phyloP scores from a whole-genome alignment of 164 flowering plant species.

The Magnolia officinalis region DNA sequence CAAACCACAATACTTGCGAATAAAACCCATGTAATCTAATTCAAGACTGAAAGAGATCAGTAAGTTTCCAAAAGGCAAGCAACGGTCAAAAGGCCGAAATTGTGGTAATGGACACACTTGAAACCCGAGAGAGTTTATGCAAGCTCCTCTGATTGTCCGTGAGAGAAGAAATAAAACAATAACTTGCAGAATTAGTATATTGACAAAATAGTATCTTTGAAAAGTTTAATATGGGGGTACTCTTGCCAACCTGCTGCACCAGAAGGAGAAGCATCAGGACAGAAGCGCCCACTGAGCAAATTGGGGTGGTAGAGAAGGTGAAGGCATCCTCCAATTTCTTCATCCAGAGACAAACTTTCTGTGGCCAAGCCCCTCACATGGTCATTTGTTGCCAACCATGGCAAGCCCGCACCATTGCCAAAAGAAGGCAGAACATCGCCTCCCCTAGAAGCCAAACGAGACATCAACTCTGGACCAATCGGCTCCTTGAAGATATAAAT shows the following conservation, averaged over 20 bases:
- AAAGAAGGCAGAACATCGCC: slow-evolving; percentile 91
- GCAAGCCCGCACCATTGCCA: slow-evolving; percentile 83
- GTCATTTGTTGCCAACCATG: slow-evolving; percentile 79
- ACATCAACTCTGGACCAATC: slow-evolving; percentile 90
- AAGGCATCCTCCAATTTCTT: slow-evolving; percentile 76
- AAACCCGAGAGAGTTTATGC: too few species aligned
- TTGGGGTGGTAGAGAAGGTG: slow-evolving; percentile 94
- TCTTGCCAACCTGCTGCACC: slow-evolving; percentile 74
- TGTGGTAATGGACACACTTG: too few species aligned
- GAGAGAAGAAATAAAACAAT: neutral
- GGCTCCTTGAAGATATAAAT: slow-evolving; percentile 93
- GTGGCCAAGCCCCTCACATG: slow-evolving; percentile 57
- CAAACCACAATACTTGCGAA: too few species aligned
- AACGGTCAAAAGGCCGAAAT: too few species aligned
- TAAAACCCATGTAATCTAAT: too few species aligned
- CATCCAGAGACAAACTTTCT: slow-evolving; percentile 76
- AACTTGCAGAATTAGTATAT: too few species aligned
- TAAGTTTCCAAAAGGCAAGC: too few species aligned
- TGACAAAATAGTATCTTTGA: neutral
- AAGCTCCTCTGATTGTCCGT: too few species aligned
- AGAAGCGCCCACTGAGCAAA: slow-evolving; percentile 86
- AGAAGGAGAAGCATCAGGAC: slow-evolving; percentile 97
- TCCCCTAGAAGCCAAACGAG: slow-evolving; percentile 88
- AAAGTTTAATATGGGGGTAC: neutral
- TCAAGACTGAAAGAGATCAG: too few species aligned